Base-by-base conservation (phyloP, 2,329 filamentous ascomycete genomes). In the Ceratocystis alfenasii region DNA sequence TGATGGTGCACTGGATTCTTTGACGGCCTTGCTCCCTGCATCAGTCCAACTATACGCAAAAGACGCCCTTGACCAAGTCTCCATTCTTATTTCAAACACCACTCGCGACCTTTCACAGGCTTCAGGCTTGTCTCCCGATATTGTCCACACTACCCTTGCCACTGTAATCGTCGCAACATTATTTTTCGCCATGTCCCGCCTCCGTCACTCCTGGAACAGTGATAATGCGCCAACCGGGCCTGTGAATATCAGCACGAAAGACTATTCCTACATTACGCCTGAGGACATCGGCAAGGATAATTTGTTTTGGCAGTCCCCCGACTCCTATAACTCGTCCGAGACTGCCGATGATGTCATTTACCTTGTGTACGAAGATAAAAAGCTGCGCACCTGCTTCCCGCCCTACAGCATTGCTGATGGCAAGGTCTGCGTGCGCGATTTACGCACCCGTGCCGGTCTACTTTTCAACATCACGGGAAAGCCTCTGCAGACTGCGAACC, bases 191-290 rank as follows among this genome's bases (percentile, higher is more conserved):
- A 83, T 84, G 82, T 78, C 78, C 72, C 77, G 80, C 71, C 83
- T 79, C 73, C 78, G 79, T 69, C 82, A 79, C 77, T 77, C 77
- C 8, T 67, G 62, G 72, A 72, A 76, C 67, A 74, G 76, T 46
- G 77, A 77, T 59, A 77, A 60, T 50, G 79, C 53, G 75, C 80
- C 62, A 45, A 45, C 22, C 25, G 66, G 60, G 12, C 63, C 66
- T 8, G 45, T 85, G 41, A 80, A 85, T 69, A 85, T 92, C 68
- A 88, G 84, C 70, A 87, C 90, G 70, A 83, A 87, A 44, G 88
- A 92, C 76, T 93, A 86, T 74, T 87, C 84, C 73, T 92, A 93
- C 77, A 91, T 92, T 72, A 90, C 88, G n/a, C 85, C 86, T 33
- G 84, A 89, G 71, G 88, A 92, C 71, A 74, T 91, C 48, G 79